Evolutionary conservation across 1,139 yeast genomes (phyloP).

Genomic region (Protomyces lactucae-debilis): DNA sequence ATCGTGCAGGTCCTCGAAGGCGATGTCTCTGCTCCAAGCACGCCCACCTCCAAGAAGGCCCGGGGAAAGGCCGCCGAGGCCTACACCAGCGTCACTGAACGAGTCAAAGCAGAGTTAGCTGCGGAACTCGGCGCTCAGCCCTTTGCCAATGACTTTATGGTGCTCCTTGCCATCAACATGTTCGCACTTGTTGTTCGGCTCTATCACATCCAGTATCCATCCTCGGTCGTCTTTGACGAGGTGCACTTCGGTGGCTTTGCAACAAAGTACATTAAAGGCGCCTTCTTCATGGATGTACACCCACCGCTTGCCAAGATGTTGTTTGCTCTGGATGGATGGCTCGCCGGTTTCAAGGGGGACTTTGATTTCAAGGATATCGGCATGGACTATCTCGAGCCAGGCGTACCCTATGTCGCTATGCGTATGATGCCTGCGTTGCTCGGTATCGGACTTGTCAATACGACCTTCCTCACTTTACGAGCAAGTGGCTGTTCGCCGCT

Average conservation of each 20-base stretch:
- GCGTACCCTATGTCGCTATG: constrained; percentile 70
- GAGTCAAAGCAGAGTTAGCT: not conserved
- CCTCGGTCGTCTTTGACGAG: constrained; percentile 89
- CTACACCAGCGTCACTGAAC: not conserved
- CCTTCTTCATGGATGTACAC: constrained; percentile 85
- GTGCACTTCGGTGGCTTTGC: constrained; percentile 67
- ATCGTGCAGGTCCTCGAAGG: not conserved
- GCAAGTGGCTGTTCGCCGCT: constrained; percentile 80
- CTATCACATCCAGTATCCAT: constrained; percentile 58
- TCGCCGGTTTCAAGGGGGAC: constrained; percentile 74
- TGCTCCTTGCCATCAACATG: constrained; percentile 50
- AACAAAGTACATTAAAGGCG: constrained; percentile 61
- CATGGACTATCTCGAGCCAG: constrained; percentile 43
- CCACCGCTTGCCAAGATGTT: constrained; percentile 91
- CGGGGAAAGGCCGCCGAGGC: not conserved
- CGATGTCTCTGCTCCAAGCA: not conserved
- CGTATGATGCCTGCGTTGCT: constrained; percentile 76
- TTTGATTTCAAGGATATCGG: constrained; percentile 72
- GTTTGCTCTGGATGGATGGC: constrained; percentile 66
- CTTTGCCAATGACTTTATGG: constrained; percentile 40
- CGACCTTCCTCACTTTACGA: constrained; percentile 75
- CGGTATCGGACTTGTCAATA: constrained; percentile 74
- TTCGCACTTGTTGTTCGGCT: constrained; percentile 58
- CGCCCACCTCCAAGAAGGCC: not conserved
- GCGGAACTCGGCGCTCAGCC: not conserved